Percentiles rank a stretch among this genome's conserved stretches.
Conservation (phyloP, 2,329 filamentous ascomycete species). For the Colletotrichum sp. region DNA sequence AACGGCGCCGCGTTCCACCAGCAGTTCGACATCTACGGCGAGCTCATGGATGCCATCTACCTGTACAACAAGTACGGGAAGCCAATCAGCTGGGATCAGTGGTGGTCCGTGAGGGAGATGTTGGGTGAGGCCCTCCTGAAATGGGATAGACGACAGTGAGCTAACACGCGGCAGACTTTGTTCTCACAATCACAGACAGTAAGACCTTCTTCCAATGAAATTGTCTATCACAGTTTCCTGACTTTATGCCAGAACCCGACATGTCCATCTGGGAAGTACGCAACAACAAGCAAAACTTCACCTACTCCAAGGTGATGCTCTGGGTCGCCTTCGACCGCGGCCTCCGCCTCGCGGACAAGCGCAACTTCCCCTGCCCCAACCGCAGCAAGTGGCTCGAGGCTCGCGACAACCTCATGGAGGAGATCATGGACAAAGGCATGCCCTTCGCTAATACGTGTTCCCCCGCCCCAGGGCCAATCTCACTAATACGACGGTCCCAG, state of each 20-base stretch:
- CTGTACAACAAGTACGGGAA: constrained; percentile 82
- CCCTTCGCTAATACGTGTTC: background rate
- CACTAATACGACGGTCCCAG: constrained; percentile 43
- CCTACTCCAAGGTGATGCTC: constrained; percentile 83
- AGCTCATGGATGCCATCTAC: constrained; percentile 79
- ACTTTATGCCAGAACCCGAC: constrained; percentile 57
- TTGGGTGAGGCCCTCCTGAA: constrained; percentile 43
- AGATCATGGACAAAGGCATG: constrained; percentile 70
- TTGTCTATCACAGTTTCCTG: too few species aligned
- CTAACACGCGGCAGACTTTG: constrained; percentile 58
- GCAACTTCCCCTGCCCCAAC: constrained; percentile 77
- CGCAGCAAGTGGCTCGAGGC: constrained; percentile 68
- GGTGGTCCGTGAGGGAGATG: constrained; percentile 73
- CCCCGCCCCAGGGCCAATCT: background rate
- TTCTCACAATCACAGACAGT: constrained; percentile 69
- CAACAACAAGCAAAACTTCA: constrained; percentile 77
- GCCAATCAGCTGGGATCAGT: constrained; percentile 78
- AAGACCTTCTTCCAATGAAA: constrained; percentile 21
- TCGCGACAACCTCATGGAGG: constrained; percentile 73
- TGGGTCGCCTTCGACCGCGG: constrained; percentile 84
- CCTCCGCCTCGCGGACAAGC: constrained; percentile 75
- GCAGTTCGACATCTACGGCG: constrained; percentile 82
- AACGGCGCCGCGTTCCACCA: constrained; percentile 79
- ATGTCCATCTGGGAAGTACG: constrained; percentile 88
- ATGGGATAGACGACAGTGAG: background rate